Evolutionary conservation across 164 flowering plant species (phyloP).

Genomic region (Magnolia sinica): DNA sequence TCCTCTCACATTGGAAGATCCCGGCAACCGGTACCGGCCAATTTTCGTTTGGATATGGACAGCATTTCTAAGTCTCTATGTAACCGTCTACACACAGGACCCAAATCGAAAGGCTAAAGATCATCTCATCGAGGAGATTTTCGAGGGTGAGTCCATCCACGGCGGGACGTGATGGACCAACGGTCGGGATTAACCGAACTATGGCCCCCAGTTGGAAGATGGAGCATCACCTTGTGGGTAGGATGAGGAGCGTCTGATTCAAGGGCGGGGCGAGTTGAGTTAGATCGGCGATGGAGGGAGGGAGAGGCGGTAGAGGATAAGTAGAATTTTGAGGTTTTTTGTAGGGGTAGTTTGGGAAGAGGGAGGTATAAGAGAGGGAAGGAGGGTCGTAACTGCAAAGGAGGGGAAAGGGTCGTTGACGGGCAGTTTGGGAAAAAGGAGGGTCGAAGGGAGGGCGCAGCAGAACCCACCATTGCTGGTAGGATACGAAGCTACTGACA

Average conservation of each 20-base stretch:
- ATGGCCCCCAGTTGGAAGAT: not conserved
- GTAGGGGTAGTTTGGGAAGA: not conserved
- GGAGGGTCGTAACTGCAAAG: not conserved
- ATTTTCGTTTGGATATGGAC: too few relatives aligned
- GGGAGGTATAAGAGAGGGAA: not conserved
- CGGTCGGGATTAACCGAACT: too few relatives aligned
- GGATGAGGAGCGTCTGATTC: slow-evolving; percentile 5
- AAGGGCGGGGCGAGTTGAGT: not conserved
- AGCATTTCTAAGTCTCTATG: too few relatives aligned
- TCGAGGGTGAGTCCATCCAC: too few relatives aligned
- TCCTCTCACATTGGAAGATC: too few relatives aligned
- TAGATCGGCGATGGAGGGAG: not conserved
- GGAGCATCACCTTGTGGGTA: not conserved
- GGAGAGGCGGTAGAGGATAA: not conserved
- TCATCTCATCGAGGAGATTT: too few relatives aligned
- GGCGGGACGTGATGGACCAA: too few relatives aligned
- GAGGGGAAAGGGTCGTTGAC: not conserved
- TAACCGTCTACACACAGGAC: too few relatives aligned
- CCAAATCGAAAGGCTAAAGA: too few relatives aligned
- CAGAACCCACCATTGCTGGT: not conserved
- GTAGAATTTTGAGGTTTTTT: not conserved
- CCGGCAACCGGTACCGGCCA: too few relatives aligned
- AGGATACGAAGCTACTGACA: too few relatives aligned
- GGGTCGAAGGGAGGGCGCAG: not conserved
- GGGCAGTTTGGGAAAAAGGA: not conserved